Evolutionary conservation across 768 basidiomycete genomes (phyloP).

Genomic region (Chalciporus pseudorubinellus): DNA sequence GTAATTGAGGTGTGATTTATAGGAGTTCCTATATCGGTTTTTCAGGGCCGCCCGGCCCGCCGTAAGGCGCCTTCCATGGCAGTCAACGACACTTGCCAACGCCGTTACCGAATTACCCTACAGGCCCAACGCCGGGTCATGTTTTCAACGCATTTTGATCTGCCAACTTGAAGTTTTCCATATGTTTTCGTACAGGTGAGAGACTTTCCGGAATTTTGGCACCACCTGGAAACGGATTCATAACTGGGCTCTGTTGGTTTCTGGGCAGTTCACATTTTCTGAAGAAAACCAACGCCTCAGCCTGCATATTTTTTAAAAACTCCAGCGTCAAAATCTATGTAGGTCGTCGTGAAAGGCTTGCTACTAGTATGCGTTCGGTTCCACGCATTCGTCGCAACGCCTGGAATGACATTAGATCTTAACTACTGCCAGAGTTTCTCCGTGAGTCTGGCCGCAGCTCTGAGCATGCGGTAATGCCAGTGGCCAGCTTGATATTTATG

Average conservation of each 20-base stretch:
- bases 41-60: background rate
- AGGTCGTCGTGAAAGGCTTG: too few relatives aligned
- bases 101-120: too few relatives aligned
- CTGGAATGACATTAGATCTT: background rate
- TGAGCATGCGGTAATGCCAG: background rate
- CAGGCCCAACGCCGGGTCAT: too few relatives aligned
- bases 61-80: background rate
- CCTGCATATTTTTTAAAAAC: background rate
- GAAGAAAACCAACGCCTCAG: too few relatives aligned
- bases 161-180: background rate
- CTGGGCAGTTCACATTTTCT: background rate
- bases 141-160: background rate
- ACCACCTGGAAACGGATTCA: background rate
- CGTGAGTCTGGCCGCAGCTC: background rate
- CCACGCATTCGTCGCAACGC: background rate
- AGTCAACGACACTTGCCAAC: too few relatives aligned
- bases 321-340: background rate
- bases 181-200: background rate
- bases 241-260: background rate
- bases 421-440: background rate
- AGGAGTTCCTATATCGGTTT: background rate
- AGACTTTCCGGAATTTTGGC: background rate
- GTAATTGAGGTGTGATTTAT: background rate
- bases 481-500: too few relatives aligned
- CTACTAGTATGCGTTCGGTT: background rate